Percentiles rank a stretch among this genome's conserved stretches.
These are phyloP conservation scores for Paramecium sexaurelia DNA, from an alignment of 73 alveolate species.

Conservation along the genomic window DNA sequence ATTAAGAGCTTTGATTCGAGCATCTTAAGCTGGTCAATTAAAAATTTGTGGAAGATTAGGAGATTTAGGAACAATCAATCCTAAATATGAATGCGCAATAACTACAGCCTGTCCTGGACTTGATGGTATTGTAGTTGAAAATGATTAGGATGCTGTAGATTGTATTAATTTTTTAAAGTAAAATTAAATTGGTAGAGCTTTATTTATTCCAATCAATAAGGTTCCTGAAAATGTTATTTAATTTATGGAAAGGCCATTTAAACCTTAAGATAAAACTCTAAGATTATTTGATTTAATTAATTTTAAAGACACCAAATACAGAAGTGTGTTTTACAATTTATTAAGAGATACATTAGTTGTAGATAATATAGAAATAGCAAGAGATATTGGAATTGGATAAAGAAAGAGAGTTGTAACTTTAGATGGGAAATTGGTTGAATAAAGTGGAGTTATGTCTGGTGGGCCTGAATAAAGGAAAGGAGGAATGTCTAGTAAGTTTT, in stretches of 20 bases:
- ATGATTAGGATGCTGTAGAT: conserved; percentile 69
- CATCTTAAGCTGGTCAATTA: not conserved
- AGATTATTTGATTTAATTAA: conserved; percentile 82
- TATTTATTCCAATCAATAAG: conserved; percentile 82
- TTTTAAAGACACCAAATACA: conserved; percentile 67
- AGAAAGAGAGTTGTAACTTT: conserved; percentile 79
- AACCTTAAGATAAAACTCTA: conserved; percentile 64
- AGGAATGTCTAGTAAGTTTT: conserved; percentile 64
- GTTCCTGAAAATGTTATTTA: conserved; percentile 51
- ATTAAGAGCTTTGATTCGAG: not conserved
- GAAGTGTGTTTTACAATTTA: conserved; percentile 80
- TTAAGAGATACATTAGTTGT: conserved; percentile 91
- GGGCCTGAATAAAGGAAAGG: conserved; percentile 90
- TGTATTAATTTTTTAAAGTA: conserved; percentile 76
- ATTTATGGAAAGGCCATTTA: conserved; percentile 51
- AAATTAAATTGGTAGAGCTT: conserved; percentile 82
- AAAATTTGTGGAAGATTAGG: conserved; percentile 93
- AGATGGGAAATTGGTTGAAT: conserved; percentile 88
- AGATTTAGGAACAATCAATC: conserved; percentile 85
- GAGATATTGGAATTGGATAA: conserved; percentile 82
- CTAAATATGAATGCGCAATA: conserved; percentile 81
- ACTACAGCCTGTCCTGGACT: conserved; percentile 80
- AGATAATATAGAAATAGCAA: conserved; percentile 78
- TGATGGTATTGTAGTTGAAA: conserved; percentile 87
- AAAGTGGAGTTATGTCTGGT: conserved; percentile 91